Conservation (phyloP, 805 yeast genomes). For the Cyberlindnera sargentensis region DNA sequence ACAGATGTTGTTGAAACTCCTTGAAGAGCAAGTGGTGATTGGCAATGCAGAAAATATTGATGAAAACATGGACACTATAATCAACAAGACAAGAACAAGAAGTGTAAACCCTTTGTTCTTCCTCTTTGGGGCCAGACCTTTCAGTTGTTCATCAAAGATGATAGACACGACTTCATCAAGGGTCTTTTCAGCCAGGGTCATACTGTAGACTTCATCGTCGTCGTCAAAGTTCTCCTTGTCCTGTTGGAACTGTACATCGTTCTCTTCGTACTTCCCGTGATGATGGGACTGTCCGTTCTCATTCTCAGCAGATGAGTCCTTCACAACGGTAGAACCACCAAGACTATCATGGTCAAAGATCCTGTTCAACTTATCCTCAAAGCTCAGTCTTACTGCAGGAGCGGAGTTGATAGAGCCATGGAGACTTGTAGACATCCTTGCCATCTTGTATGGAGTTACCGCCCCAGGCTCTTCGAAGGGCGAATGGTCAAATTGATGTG, state of each 20-base stretch:
- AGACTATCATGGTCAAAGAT: neutral
- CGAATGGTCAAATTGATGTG: neutral
- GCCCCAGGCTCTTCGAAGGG: neutral
- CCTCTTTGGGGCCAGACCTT: too few relatives aligned
- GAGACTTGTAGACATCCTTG: neutral
- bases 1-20: constrained; percentile 23
- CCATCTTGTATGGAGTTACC: constrained; percentile 1
- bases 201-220: neutral
- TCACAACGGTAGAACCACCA: too few relatives aligned
- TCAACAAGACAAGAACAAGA: neutral
- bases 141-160: constrained; percentile 4
- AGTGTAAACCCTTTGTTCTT: neutral
- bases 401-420: neutral
- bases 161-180: constrained; percentile 10
- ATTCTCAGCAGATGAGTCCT: too few relatives aligned
- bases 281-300: too few relatives aligned
- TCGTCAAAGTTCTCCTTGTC: neutral
- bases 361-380: constrained; percentile 1
- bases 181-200: neutral
- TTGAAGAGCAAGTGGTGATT: constrained; percentile 27
- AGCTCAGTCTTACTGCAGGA: neutral
- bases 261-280: too few relatives aligned
- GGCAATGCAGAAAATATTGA: constrained; percentile 9
- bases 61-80: constrained; percentile 1
- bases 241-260: too few relatives aligned